Percentiles rank a stretch among this genome's conserved stretches.
Conservation (phyloP, 108 stramenopile genomes). For the Schizochytrium sp. region DNA sequence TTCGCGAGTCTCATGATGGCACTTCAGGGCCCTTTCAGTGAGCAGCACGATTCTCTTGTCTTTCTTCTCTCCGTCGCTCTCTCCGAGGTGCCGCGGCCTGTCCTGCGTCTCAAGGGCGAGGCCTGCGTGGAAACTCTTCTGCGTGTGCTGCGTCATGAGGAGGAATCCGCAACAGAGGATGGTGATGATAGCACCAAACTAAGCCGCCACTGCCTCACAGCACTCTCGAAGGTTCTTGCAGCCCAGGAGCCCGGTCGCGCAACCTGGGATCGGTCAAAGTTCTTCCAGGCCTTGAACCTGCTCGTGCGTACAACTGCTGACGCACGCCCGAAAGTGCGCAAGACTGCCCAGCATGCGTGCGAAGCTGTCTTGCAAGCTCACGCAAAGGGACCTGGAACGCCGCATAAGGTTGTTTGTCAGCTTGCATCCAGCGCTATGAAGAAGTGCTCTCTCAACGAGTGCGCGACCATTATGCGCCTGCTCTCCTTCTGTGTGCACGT, state of each 20-base stretch:
- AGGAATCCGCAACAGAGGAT: neutral
- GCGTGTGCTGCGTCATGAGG: neutral
- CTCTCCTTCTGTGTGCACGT: neutral
- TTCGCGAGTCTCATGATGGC: slow-evolving; percentile 59
- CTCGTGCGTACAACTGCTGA: slow-evolving; percentile 19
- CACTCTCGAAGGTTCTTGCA: neutral
- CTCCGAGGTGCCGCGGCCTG: slow-evolving; percentile 23
- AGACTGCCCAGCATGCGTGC: slow-evolving; percentile 19
- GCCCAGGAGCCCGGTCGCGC: slow-evolving; percentile 3
- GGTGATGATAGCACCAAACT: neutral
- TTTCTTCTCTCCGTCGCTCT: slow-evolving; percentile 44
- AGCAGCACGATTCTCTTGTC: neutral
- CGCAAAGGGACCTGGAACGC: slow-evolving; percentile 3
- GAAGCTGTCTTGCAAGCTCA: neutral
- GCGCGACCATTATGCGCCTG: slow-evolving; percentile 27
- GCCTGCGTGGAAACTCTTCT: slow-evolving; percentile 1
- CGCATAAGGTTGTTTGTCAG: slow-evolving; percentile 31
- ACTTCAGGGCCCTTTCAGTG: neutral
- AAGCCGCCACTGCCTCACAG: slow-evolving; percentile 15
- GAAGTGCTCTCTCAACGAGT: slow-evolving; percentile 7
- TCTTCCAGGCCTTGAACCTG: neutral
- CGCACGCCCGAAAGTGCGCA: slow-evolving; percentile 39
- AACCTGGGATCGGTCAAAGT: neutral
- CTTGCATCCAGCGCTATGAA: neutral
- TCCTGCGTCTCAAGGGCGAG: slow-evolving; percentile 7